Evolutionary conservation across 164 flowering plant genomes (phyloP).

Genomic region (Sextonia rubra): DNA sequence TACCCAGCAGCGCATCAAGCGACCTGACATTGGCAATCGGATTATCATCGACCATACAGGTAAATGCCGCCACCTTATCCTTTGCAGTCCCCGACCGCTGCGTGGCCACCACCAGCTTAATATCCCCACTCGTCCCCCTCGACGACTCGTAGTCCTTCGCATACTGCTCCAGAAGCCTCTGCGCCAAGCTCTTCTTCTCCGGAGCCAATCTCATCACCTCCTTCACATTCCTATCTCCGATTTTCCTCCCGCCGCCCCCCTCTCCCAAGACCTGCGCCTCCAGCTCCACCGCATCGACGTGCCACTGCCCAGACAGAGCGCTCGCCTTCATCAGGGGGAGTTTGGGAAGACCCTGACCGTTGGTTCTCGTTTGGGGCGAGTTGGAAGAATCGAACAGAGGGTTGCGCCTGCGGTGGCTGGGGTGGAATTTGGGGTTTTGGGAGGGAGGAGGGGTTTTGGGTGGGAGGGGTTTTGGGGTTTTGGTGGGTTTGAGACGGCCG

Average conservation of each 20-base stretch:
- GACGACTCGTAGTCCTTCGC: constrained; percentile 55
- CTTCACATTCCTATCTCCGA: constrained; percentile 32
- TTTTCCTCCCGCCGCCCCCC: constrained; percentile 24
- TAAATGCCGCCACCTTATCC: constrained; percentile 83
- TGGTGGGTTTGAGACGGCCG: constrained; percentile 32
- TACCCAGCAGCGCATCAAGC: constrained; percentile 83
- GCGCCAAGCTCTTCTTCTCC: constrained; percentile 71
- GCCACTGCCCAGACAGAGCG: constrained; percentile 54
- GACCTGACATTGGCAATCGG: constrained; percentile 81
- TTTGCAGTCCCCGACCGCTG: constrained; percentile 86
- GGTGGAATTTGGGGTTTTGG: background rate
- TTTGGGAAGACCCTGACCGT: constrained; percentile 49
- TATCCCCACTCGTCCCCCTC: constrained; percentile 70
- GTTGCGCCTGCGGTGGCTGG: background rate
- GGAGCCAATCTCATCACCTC: constrained; percentile 59
- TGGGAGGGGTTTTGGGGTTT: constrained; percentile 2
- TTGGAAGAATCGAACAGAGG: background rate
- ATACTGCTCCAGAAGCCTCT: constrained; percentile 75
- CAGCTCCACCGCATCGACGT: constrained; percentile 58
- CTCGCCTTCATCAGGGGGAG: constrained; percentile 69
- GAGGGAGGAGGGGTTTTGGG: background rate
- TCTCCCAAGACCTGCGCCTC: constrained; percentile 61
- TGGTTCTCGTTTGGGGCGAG: background rate
- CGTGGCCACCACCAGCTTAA: constrained; percentile 70
- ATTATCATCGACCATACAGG: constrained; percentile 83